Evolutionary conservation across 1,284 basidiomycete genomes (phyloP).

Genomic region (Naganishia sp.): DNA sequence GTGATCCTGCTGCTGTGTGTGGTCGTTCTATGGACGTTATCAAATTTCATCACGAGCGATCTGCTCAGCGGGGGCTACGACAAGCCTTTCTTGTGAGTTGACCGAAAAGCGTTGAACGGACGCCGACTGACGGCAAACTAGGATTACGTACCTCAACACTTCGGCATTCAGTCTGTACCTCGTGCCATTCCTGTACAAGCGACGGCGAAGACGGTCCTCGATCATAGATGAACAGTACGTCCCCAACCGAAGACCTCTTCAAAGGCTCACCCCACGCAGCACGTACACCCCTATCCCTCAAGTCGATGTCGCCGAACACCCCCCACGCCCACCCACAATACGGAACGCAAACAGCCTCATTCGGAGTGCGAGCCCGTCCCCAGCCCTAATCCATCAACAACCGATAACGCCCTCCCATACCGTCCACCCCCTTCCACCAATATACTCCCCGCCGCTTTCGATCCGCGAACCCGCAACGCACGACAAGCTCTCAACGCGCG

Average conservation of each 20-base stretch:
- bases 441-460: not conserved
- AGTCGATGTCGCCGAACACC: slow-evolving; percentile 25
- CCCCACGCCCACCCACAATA: slow-evolving; percentile 15
- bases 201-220: slow-evolving; percentile 26
- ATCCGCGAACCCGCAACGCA: not conserved
- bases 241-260: not conserved
- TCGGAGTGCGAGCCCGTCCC: slow-evolving; percentile 33
- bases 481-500: slow-evolving; percentile 61
- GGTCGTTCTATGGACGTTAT: slow-evolving; percentile 33
- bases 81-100: slow-evolving; percentile 53
- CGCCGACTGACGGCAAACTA: slow-evolving; percentile 29
- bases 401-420: not conserved
- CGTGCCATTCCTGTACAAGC: slow-evolving; percentile 63
- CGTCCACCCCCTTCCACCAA: slow-evolving; percentile 22
- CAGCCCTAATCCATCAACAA: slow-evolving; percentile 27
- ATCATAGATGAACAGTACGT: slow-evolving; percentile 29
- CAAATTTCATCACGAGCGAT: slow-evolving; percentile 34
- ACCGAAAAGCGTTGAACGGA: not conserved
- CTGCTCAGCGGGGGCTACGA: slow-evolving; percentile 41
- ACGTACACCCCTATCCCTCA: slow-evolving; percentile 1
- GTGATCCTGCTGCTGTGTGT: slow-evolving; percentile 32
- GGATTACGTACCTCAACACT: slow-evolving; percentile 55
- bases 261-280: not conserved
- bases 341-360: slow-evolving; percentile 33
- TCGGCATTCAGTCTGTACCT: slow-evolving; percentile 86